These are phyloP conservation scores for Athelia psychrophila DNA, from an alignment of 1,284 basidiomycete species.

Conservation along the genomic window DNA sequence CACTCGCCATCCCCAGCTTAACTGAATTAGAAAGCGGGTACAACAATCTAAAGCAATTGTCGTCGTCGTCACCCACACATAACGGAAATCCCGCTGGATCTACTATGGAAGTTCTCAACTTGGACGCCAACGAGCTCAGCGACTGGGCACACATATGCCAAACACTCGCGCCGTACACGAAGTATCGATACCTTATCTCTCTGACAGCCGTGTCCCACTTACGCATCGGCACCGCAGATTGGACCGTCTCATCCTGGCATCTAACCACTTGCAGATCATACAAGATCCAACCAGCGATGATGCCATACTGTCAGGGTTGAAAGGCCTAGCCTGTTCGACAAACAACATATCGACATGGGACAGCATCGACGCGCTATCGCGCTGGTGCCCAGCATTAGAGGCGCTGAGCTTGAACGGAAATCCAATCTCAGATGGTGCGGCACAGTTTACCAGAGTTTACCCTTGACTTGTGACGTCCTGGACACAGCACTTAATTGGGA, in stretches of 20 bases:
- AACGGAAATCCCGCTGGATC: constrained; percentile 17
- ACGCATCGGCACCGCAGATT: constrained; percentile 37
- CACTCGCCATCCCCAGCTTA: constrained; percentile 58
- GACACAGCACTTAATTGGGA: too few relatives aligned
- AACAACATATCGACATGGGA: constrained; percentile 66
- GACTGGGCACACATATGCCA: constrained; percentile 57
- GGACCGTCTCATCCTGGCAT: constrained; percentile 65
- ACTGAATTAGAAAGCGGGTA: constrained; percentile 73
- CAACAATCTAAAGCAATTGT: constrained; percentile 50
- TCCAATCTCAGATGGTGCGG: constrained; percentile 55
- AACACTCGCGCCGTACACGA: constrained; percentile 45
- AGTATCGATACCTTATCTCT: constrained; percentile 47
- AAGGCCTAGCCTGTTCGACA: constrained; percentile 61
- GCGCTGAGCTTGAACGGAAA: constrained; percentile 60
- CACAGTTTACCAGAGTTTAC: not conserved
- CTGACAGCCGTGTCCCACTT: constrained; percentile 1
- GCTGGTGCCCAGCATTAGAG: constrained; percentile 63
- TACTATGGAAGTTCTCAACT: constrained; percentile 58
- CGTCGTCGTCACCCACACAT: constrained; percentile 8
- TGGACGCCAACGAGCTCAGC: constrained; percentile 69
- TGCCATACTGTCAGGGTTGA: constrained; percentile 32
- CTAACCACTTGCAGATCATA: constrained; percentile 56
- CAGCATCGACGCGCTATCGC: constrained; percentile 66
- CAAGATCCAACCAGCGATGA: constrained; percentile 32
- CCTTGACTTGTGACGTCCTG: too few relatives aligned